phyloP scores from a whole-genome alignment of 2,329 filamentous ascomycete species.

The Fusarium pseudoanthophilum region DNA sequence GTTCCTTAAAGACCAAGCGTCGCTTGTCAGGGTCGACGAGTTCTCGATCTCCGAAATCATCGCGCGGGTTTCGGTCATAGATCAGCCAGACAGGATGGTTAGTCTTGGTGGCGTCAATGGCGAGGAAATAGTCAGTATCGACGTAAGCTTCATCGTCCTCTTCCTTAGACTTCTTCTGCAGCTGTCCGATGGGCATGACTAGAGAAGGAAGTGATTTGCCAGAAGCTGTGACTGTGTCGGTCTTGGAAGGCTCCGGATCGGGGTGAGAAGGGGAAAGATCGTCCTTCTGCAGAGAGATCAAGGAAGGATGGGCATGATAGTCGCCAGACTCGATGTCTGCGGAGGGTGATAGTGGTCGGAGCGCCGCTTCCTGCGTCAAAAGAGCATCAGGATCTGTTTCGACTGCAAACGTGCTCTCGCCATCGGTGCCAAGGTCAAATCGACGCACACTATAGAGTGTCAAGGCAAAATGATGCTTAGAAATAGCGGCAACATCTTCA shows the following conservation, averaged over 20 bases:
- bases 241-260: not conserved
- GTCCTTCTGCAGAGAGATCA: not conserved
- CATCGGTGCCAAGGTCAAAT: not conserved
- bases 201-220: not conserved
- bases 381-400: accelerated
- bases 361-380: not conserved
- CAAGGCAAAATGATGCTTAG: not conserved
- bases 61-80: accelerated
- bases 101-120: not conserved
- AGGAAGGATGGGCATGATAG: not conserved
- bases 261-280: not conserved
- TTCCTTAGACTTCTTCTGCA: not conserved
- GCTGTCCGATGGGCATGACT: not conserved
- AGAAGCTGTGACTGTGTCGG: accelerated
- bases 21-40: accelerated
- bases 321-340: not conserved
- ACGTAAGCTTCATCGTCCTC: not conserved
- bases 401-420: not conserved
- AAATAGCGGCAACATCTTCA: accelerated
- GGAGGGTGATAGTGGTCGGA: not conserved
- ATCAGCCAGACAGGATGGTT: not conserved
- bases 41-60: not conserved
- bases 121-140: not conserved
- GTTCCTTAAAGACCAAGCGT: not conserved
- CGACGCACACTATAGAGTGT: accelerated